A percentile compares a stretch with the other conserved stretches of the same genome.
These are phyloP conservation scores for Paxillus involutus DNA, from an alignment of 768 basidiomycete species.

Conservation along the genomic window DNA sequence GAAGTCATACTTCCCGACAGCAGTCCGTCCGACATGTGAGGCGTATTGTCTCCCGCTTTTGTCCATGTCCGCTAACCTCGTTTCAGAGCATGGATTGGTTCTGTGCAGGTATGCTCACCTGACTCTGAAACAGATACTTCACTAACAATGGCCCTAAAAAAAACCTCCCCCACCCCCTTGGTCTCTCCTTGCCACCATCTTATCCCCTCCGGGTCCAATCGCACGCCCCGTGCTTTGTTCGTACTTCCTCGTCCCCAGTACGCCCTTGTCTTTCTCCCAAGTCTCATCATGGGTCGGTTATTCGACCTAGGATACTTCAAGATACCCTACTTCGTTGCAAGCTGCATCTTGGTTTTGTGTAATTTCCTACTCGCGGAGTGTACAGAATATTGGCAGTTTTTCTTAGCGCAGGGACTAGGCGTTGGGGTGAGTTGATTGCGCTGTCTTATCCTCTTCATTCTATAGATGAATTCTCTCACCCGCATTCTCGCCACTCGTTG, in stretches of 20 bases:
- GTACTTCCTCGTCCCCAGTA: slow-evolving; percentile 40
- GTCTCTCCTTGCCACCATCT: neutral
- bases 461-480: neutral
- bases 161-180: too few species aligned
- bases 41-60: neutral
- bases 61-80: neutral
- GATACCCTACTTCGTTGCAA: slow-evolving; percentile 46
- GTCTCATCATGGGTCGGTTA: slow-evolving; percentile 61
- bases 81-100: slow-evolving; percentile 79
- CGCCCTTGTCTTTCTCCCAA: slow-evolving; percentile 60
- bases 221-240: neutral
- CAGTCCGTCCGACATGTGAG: slow-evolving; percentile 66
- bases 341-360: slow-evolving; percentile 48
- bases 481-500: neutral
- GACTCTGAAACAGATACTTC: neutral
- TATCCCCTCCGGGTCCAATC: neutral
- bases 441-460: neutral
- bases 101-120: slow-evolving; percentile 51
- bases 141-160: neutral
- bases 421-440: slow-evolving; percentile 49
- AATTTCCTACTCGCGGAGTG: slow-evolving; percentile 74
- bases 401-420: slow-evolving; percentile 71
- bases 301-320: slow-evolving; percentile 75
- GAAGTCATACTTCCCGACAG: slow-evolving; percentile 46
- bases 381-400: slow-evolving; percentile 72